Base-by-base conservation (phyloP, 1,284 basidiomycete genomes). In the Abortiporus biennis region DNA sequence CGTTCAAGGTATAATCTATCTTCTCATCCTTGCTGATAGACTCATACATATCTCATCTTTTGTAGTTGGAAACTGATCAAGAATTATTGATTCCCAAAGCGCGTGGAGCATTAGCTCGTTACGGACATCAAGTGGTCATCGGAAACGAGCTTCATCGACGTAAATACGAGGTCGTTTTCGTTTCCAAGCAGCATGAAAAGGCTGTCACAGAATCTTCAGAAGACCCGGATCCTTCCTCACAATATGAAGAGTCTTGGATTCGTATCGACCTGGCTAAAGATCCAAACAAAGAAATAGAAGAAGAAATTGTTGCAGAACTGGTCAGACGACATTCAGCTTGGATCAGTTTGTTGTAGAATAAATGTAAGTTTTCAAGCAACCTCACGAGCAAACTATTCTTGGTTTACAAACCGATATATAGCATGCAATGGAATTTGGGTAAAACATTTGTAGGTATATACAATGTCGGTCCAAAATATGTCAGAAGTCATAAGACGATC, bases 121-220 rank as follows among this genome's bases (percentile, higher is more conserved):
- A 99, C 60, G 93, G 94, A 0, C 95, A 99, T 61, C 94, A 98
- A 62, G 82, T 97, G 20, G 96, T 99, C 38, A 92, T 99, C 52
- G 95, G 91, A 20, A 99, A 99, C 62, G 86, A 95, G 47, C 78
- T 99, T 11, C 78, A 94, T 55, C 72, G 78, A 36, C 78, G 95
- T 42, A 99, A 99, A 64, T 77, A 77, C 53, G 87, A 94, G 59
- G 94, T 99, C 42, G 87, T 95, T 2, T 89, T 99, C 56, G 86
- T 99, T 23, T 63, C 68, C 1, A 56, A 54, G 15, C 39, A 52
- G 48, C 23, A 31, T 66, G 69, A 51, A 57, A 57, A 35, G 23
- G 39, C 40, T 15, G 50, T 51, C 2, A 36, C 38, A 6, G 45
- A 54, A 17, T 42, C 46, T 12, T 32, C 40, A 5, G 40, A 47